phyloP scores from a whole-genome alignment of 139 green algal species.

The Nannochloris sp. region DNA sequence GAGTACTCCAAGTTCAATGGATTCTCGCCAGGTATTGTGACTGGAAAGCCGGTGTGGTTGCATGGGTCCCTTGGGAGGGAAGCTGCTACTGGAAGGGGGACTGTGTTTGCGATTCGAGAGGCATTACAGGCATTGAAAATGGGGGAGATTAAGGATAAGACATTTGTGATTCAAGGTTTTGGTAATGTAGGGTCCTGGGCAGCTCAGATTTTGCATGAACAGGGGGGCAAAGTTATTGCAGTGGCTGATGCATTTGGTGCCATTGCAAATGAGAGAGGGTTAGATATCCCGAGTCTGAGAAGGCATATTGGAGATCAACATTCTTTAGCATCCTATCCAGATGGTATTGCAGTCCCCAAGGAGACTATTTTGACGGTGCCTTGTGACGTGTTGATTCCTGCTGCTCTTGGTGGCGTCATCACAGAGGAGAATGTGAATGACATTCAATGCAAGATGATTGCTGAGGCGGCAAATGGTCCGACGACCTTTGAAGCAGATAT shows the following conservation, averaged over 20 bases:
- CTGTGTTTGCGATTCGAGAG: conserved; percentile 68
- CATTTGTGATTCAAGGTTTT: conserved; percentile 85
- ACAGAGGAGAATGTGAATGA: conserved; percentile 32
- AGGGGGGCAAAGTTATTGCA: conserved; percentile 65
- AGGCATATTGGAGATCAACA: conserved; percentile 39
- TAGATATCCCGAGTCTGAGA: conserved; percentile 61
- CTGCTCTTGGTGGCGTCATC: conserved; percentile 70
- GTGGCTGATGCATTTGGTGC: conserved; percentile 68
- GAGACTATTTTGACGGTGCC: conserved; percentile 52
- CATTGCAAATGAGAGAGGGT: conserved; percentile 55
- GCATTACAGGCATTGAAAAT: conserved; percentile 26
- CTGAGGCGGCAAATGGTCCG: conserved; percentile 86
- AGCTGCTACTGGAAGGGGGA: conserved; percentile 72
- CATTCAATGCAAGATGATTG: conserved; percentile 49
- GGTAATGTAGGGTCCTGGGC: conserved; percentile 73
- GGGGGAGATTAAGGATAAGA: conserved; percentile 48
- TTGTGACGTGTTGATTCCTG: conserved; percentile 88
- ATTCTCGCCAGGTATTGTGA: conserved; percentile 76
- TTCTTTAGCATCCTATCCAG: conserved; percentile 23
- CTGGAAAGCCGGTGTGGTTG: conserved; percentile 79
- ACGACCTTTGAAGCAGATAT: conserved; percentile 56
- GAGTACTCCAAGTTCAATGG: conserved; percentile 83
- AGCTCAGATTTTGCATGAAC: conserved; percentile 57
- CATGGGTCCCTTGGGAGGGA: conserved; percentile 78
- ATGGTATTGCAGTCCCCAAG: conserved; percentile 28